Evolutionary conservation across 1,139 yeast species (phyloP).

Genomic region (Suhomyces atakaporum): DNA sequence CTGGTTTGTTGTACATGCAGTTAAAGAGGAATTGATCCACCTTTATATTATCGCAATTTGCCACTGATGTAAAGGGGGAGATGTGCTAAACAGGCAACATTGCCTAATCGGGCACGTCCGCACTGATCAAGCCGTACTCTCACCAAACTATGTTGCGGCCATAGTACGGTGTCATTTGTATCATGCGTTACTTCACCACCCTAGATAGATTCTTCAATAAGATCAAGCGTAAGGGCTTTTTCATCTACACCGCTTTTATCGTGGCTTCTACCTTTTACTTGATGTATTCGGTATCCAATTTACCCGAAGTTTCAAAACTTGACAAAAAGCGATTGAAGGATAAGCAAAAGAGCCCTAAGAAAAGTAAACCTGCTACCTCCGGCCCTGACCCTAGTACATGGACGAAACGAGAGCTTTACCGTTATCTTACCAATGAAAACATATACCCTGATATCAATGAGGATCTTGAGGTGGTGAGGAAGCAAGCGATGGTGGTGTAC

Average conservation of each 20-base stretch:
- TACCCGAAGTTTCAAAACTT: conserved; percentile 25
- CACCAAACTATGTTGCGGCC: neutral
- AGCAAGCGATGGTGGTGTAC: conserved; percentile 17
- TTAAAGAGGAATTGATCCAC: neutral
- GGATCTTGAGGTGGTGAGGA: conserved; percentile 18
- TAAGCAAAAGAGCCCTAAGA: conserved; percentile 5
- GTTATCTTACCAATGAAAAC: conserved; percentile 19
- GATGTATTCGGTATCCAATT: conserved; percentile 32
- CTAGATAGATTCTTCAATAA: conserved; percentile 31
- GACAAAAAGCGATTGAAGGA: neutral
- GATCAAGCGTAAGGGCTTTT: conserved; percentile 38
- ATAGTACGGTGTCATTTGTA: neutral
- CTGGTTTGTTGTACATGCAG: conserved; percentile 5
- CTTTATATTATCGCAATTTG: neutral
- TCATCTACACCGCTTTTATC: conserved; percentile 36
- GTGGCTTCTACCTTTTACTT: conserved; percentile 37
- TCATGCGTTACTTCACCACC: conserved; percentile 11
- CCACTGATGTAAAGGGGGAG: conserved; percentile 8
- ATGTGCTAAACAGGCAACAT: conserved; percentile 3
- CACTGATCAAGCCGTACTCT: neutral
- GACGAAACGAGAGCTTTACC: conserved; percentile 24
- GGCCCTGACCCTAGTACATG: conserved; percentile 13
- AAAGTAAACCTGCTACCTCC: no score
- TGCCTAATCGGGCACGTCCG: conserved; percentile 2
- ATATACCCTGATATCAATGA: conserved; percentile 24